A percentile compares a stretch with the other conserved stretches of the same genome.
Evolutionary conservation across 257 asterid species (phyloP).

Genomic region (Solanum commersonii): DNA sequence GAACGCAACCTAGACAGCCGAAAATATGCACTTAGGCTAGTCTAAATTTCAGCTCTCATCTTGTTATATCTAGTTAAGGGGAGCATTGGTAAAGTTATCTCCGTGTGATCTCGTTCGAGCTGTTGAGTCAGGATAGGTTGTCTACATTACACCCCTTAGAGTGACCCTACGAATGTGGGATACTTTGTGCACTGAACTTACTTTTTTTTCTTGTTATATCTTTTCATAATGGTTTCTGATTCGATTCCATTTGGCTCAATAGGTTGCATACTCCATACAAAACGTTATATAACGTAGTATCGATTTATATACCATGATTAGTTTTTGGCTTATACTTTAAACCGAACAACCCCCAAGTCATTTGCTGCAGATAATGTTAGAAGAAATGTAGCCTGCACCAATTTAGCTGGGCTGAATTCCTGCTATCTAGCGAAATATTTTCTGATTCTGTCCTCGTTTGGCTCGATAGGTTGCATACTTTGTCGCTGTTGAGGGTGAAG

Average conservation of each 20-base stretch:
- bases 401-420: neutral
- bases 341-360: too few species aligned
- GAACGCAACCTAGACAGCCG: too few species aligned
- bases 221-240: neutral
- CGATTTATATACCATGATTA: too few species aligned
- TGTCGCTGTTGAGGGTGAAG: slow-evolving; percentile 64
- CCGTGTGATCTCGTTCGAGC: too few species aligned
- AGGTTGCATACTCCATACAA: neutral
- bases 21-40: too few species aligned
- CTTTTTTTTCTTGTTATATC: neutral
- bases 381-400: neutral
- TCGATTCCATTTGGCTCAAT: neutral
- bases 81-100: too few species aligned
- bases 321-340: too few species aligned
- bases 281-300: too few species aligned
- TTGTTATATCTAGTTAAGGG: too few species aligned
- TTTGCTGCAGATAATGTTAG: neutral
- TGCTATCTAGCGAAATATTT: too few species aligned
- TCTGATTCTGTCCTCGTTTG: neutral
- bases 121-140: too few species aligned
- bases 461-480: slow-evolving; percentile 66
- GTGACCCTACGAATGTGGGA: neutral
- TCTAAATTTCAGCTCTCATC: too few species aligned
- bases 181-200: neutral
- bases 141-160: neutral